Conservation (phyloP, 1,139 yeast species). For the Geotrichum reessii region DNA sequence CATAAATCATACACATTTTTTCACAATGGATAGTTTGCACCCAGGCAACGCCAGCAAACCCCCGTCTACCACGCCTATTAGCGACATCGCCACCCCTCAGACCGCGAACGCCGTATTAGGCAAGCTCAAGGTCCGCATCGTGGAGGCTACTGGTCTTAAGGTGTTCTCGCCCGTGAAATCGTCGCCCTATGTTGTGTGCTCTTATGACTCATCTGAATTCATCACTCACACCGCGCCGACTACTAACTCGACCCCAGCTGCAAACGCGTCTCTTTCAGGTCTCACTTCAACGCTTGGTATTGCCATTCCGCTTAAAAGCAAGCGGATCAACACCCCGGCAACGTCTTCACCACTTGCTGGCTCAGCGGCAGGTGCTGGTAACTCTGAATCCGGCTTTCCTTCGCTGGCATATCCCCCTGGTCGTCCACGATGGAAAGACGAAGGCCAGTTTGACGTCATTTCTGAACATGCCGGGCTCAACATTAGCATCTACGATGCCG, state of each 20-base stretch:
- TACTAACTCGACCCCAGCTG: not conserved
- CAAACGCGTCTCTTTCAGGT: constrained; percentile 17
- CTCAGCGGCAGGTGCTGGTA: constrained; percentile 20
- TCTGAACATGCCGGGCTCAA: constrained; percentile 69
- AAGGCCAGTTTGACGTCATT: constrained; percentile 85
- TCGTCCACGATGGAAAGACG: constrained; percentile 84
- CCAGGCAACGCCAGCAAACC: constrained; percentile 13
- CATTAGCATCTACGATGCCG: constrained; percentile 80
- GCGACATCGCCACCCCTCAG: constrained; percentile 18
- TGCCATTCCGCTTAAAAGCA: constrained; percentile 37
- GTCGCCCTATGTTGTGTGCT: constrained; percentile 87
- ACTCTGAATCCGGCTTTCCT: constrained; percentile 32
- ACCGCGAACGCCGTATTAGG: constrained; percentile 40
- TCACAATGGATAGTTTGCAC: constrained; percentile 8
- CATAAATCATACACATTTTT: too few relatives aligned
- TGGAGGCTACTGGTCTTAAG: constrained; percentile 67
- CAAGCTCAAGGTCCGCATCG: constrained; percentile 69
- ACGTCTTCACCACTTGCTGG: constrained; percentile 2
- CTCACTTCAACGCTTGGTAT: constrained; percentile 32
- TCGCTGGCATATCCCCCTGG: constrained; percentile 9
- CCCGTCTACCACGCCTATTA: constrained; percentile 16
- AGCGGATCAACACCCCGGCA: constrained; percentile 27
- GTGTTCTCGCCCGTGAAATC: constrained; percentile 46
- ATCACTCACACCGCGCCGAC: constrained; percentile 57
- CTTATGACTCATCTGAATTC: constrained; percentile 87